Conservation (phyloP, 2,329 filamentous ascomycete species). For the Shiraia bambusicola region DNA sequence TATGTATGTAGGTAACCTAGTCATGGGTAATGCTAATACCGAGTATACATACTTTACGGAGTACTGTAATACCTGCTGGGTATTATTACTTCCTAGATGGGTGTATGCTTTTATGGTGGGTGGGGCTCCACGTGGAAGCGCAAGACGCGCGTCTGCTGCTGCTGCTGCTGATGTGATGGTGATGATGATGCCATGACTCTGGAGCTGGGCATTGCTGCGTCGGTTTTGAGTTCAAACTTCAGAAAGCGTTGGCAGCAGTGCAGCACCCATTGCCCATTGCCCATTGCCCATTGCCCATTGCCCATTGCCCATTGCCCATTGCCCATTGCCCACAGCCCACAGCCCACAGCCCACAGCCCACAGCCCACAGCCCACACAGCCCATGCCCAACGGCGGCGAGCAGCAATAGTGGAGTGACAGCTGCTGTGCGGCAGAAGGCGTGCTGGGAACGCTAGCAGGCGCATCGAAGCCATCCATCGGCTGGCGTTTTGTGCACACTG, state of each 20-base stretch:
- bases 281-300: neutral
- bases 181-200: constrained; percentile 5
- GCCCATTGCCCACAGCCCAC: neutral
- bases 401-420: constrained; percentile 26
- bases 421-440: constrained; percentile 16
- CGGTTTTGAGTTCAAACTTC: neutral
- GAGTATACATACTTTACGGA: no score
- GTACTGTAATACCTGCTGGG: no score
- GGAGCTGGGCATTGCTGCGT: no score
- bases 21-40: no score
- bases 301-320: neutral
- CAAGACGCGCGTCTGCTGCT: constrained; percentile 9
- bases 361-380: neutral
- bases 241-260: no score
- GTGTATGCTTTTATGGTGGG: constrained; percentile 17
- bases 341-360: neutral
- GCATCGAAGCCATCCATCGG: constrained; percentile 11
- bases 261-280: no score
- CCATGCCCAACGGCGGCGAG: neutral
- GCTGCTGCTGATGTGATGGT: no score
- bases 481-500: constrained; percentile 11
- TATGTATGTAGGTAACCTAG: no score
- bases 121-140: constrained; percentile 34
- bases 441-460: constrained; percentile 9
- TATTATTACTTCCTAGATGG: no score